Base-by-base conservation (phyloP, 1,284 basidiomycete genomes). In the Malassezia cuniculi region DNA sequence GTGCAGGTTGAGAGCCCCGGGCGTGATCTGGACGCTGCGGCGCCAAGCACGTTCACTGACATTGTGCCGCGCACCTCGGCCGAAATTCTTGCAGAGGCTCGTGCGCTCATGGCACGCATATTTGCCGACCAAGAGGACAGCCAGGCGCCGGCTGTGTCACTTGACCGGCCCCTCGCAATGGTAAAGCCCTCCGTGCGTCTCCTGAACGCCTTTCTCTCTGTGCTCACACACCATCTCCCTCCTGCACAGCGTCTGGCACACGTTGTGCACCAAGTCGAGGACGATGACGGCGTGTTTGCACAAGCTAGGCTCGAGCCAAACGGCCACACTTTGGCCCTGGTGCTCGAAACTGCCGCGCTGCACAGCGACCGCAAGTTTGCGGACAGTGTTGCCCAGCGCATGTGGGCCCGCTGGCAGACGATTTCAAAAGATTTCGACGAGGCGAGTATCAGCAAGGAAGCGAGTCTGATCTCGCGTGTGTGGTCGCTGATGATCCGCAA, bases 201-300 rank as follows among this genome's bases (percentile, higher is more conserved):
- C 6, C 60, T 89, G 50, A 85, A 85, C 57, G 77, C 85, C 1
- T 94, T 85, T 61, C 69, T 94, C 26, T 76, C 81, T 2, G 79
- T 87, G 0, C 75, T 81, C 51, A 65, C 69, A 36, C 38, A 51
- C 4, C 65, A 39, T 70, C 71, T 60, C 54, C 69, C 11, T 21
- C 74, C 1, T 69, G 74, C 2, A 63, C 82, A 27, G 72, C 74
- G 36, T n/a, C 26, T 51, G 4, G 31, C n/a, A 15, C 29, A 34
- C 22, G 16, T 48, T 15, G 12, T 36, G 6, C 21, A 46, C 14
- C 36, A 31, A n/a, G 35, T 50, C 14, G 14, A 22, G 7, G 36
- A 34, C 10, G 34, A 29, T 8, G 12, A 38, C 7, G 50, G 39
- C 3, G 26, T 61, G 15, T 61, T 61, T 28, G 34, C 33, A 3